Conservation (phyloP, 345 rosid genomes). For the thale cress (Arabidopsis thaliana) region TAIR10.1 NC_003076.8:14899001-14899500, state of each 20-base stretch:
- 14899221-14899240: background rate
- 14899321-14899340: conserved; percentile 1
- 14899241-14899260: background rate
- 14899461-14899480: conserved; percentile 98
- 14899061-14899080: conserved; percentile 92
- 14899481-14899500: conserved; percentile 91
- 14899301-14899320: background rate
- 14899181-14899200: background rate
- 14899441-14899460: conserved; percentile 81
- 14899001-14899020: conserved; percentile 80
- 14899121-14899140: background rate
- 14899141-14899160: background rate
- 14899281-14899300: background rate
- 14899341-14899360: background rate
- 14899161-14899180: background rate
- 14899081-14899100: conserved; percentile 95
- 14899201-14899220: background rate
- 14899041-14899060: conserved; percentile 87
- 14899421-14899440: conserved; percentile 29
- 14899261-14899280: background rate
- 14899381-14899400: background rate
- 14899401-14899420: background rate
- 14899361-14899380: background rate
- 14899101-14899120: conserved; percentile 66
- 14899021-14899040: conserved; percentile 92